phyloP scores from a whole-genome alignment of 805 yeast species.

The Wickerhamomyces chaumierensis region DNA sequence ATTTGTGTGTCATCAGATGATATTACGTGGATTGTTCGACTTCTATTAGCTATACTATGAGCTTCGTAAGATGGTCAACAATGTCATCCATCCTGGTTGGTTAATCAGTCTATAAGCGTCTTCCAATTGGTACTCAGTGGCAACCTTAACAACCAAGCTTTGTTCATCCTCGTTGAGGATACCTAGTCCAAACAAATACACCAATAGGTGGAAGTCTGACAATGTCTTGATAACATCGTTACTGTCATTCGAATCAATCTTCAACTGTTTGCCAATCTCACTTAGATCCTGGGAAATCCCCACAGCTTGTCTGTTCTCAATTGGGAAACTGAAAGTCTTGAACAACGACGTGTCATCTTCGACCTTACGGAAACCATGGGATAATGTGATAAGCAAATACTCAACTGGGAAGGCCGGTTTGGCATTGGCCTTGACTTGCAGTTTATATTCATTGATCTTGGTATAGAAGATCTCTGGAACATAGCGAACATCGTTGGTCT shows the following conservation, averaged over 20 bases:
- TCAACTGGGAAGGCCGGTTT: conserved; percentile 93
- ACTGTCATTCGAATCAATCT: conserved; percentile 17
- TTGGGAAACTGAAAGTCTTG: conserved; percentile 42
- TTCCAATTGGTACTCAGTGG: conserved; percentile 28
- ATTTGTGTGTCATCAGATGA: no score
- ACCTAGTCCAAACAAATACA: conserved; percentile 43
- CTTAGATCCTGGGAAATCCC: conserved; percentile 64
- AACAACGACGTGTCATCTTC: conserved; percentile 43
- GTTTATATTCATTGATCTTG: conserved; percentile 76
- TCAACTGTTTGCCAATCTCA: conserved; percentile 41
- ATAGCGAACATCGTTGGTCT: conserved; percentile 60
- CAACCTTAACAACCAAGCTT: conserved; percentile 34
- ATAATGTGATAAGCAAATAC: conserved; percentile 70
- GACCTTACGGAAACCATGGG: conserved; percentile 76
- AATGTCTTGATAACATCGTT: conserved; percentile 24
- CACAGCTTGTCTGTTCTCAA: conserved; percentile 69
- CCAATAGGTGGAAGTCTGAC: conserved; percentile 70
- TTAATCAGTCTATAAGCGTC: conserved; percentile 43
- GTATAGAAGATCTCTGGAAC: conserved; percentile 92
- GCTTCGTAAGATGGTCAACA: conserved; percentile 40
- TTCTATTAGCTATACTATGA: conserved; percentile 2
- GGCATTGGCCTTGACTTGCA: conserved; percentile 80
- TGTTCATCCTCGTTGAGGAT: conserved; percentile 49
- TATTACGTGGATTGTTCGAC: no score
- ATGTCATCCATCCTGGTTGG: conserved; percentile 73